A percentile compares a stretch with the other conserved stretches of the same genome.
phyloP scores from a whole-genome alignment of 176 grass and related monocot genomes.

The Paspalum vaginatum region DNA sequence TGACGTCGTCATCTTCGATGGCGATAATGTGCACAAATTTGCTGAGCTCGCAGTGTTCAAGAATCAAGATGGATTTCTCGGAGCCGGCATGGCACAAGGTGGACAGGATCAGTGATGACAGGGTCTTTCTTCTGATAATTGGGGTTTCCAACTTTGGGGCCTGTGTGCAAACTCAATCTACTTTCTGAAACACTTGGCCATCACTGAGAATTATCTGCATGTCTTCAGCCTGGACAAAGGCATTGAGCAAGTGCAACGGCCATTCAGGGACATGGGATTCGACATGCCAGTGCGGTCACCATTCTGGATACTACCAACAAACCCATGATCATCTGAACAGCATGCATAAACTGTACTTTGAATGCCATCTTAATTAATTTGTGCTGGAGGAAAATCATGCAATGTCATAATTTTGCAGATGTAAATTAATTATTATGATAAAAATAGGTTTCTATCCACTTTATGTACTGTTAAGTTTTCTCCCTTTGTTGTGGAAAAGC shows the following conservation, averaged over 20 bases:
- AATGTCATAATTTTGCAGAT: too few relatives aligned
- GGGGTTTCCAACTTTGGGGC: neutral
- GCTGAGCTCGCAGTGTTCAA: neutral
- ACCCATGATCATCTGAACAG: neutral
- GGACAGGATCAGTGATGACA: neutral
- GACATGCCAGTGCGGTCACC: neutral
- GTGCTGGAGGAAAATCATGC: too few relatives aligned
- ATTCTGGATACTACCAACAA: neutral
- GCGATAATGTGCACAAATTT: neutral
- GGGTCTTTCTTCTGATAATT: neutral
- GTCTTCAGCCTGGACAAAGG: neutral
- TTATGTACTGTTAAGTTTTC: too few relatives aligned
- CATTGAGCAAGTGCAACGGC: neutral
- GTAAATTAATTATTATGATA: too few relatives aligned
- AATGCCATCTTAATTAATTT: too few relatives aligned
- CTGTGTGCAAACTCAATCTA: too few relatives aligned
- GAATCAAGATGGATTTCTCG: slow-evolving; percentile 27
- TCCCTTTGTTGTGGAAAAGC: too few relatives aligned
- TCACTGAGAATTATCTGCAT: neutral
- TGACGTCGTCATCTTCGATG: neutral
- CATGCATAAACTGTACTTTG: too few relatives aligned
- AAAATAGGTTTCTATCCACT: too few relatives aligned
- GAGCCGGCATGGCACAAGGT: neutral
- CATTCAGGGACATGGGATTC: neutral
- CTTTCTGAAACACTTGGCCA: neutral